Conservation (phyloP, 2,329 filamentous ascomycete species). For the Aspergillus hiratsukae region DNA sequence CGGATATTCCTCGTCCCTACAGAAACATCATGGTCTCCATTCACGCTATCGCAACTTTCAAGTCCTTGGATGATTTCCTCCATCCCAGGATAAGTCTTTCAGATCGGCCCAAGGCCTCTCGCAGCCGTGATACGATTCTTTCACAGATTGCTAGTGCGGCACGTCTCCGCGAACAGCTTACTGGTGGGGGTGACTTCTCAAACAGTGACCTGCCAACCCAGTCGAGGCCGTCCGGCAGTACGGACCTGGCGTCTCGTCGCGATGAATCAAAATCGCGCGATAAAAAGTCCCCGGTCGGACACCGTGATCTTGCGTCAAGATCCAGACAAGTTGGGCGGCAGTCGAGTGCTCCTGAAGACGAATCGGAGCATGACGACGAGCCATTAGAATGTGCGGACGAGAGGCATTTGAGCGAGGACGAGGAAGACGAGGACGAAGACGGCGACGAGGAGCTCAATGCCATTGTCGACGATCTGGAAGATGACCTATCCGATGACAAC, state of each 20-base stretch:
- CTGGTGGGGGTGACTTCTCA: constrained; percentile 22
- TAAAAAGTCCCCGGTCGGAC: constrained; percentile 41
- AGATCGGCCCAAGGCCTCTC: constrained; percentile 64
- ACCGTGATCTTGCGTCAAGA: constrained; percentile 35
- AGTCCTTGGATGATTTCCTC: constrained; percentile 91
- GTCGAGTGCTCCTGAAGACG: constrained; percentile 50
- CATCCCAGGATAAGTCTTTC: constrained; percentile 80
- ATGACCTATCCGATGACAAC: constrained; percentile 72
- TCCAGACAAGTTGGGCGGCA: constrained; percentile 62
- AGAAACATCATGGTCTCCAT: constrained; percentile 97
- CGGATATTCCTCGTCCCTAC: constrained; percentile 81
- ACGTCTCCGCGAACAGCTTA: constrained; percentile 52
- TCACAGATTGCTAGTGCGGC: constrained; percentile 70
- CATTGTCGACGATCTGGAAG: constrained; percentile 85
- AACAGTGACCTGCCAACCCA: constrained; percentile 32
- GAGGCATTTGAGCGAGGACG: constrained; percentile 69
- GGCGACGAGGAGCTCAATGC: constrained; percentile 66
- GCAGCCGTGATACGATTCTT: constrained; percentile 58
- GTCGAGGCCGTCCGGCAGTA: constrained; percentile 17
- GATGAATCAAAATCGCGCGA: constrained; percentile 17
- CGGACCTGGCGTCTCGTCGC: constrained; percentile 12
- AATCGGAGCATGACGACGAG: constrained; percentile 58
- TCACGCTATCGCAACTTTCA: constrained; percentile 96
- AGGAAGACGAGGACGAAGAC: constrained; percentile 58
- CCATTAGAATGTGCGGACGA: constrained; percentile 91